Percentiles rank a stretch among this genome's conserved stretches.
phyloP scores from a whole-genome alignment of 192 early-diverging fungal species.

The Borealophlyctis nickersoniae region DNA sequence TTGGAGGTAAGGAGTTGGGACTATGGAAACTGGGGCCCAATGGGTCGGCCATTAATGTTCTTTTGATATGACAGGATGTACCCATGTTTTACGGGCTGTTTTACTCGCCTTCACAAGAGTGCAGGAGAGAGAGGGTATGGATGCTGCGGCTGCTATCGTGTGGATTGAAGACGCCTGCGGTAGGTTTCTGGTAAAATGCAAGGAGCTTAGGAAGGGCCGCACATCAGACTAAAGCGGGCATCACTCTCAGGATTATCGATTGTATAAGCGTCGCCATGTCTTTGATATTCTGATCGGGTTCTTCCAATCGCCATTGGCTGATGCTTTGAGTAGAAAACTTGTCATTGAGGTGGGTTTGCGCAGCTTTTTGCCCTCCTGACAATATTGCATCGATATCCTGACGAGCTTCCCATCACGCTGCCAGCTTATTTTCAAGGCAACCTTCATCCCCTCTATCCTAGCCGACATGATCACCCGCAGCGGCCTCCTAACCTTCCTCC shows the following conservation, averaged over 20 bases:
- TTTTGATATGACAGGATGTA: constrained; percentile 51
- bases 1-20: constrained; percentile 55
- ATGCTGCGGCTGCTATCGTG: constrained; percentile 61
- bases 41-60: neutral
- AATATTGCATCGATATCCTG: neutral
- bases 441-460: constrained; percentile 52
- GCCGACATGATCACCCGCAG: constrained; percentile 58
- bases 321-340: constrained; percentile 42
- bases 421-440: constrained; percentile 53
- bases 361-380: neutral
- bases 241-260: constrained; percentile 55
- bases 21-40: too few species aligned
- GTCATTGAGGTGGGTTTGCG: constrained; percentile 20
- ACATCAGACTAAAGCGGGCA: neutral
- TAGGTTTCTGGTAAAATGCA: constrained; percentile 18
- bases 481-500: constrained; percentile 58
- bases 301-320: constrained; percentile 66
- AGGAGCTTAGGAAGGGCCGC: neutral
- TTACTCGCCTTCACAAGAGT: constrained; percentile 59
- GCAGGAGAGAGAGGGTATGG: constrained; percentile 71
- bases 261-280: constrained; percentile 68
- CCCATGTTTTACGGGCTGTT: constrained; percentile 82
- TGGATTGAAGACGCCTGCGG: constrained; percentile 53
- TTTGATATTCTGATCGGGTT: constrained; percentile 66
- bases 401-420: constrained; percentile 2